A percentile compares a stretch with the other conserved stretches of the same genome.
Evolutionary conservation across 1,284 basidiomycete genomes (phyloP).

Genomic region (Ustilago shanxiensis): DNA sequence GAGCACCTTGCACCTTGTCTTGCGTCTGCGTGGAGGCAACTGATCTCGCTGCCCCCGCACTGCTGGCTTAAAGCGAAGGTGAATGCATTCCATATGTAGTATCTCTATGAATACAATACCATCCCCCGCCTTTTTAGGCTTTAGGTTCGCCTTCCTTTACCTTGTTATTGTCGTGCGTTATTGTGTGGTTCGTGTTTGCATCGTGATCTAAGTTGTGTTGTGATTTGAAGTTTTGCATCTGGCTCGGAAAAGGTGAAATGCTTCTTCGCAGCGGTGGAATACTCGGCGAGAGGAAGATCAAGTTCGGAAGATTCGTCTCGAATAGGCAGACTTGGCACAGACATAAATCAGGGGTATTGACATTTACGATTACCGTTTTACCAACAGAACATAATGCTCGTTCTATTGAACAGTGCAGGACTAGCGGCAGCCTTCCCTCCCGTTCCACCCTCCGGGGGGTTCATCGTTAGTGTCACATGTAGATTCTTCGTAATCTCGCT

Average conservation of each 20-base stretch:
- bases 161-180: background rate
- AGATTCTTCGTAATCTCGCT: constrained; percentile 61
- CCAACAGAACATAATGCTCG: constrained; percentile 62
- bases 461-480: constrained; percentile 89
- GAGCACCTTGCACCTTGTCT: constrained; percentile 65
- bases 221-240: too few species aligned
- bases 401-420: constrained; percentile 73
- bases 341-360: too few species aligned
- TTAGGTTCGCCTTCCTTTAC: background rate
- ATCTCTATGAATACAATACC: constrained; percentile 19
- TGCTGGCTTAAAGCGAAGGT: background rate
- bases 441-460: constrained; percentile 94
- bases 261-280: too few species aligned
- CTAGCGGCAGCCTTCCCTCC: constrained; percentile 96
- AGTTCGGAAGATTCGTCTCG: too few species aligned
- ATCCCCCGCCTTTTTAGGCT: background rate
- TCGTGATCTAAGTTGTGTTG: too few species aligned
- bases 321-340: too few species aligned
- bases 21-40: constrained; percentile 66
- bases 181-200: background rate
- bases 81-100: too few species aligned
- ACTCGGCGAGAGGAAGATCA: too few species aligned
- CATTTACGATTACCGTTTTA: constrained; percentile 13
- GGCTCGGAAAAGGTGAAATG: too few species aligned
- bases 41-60: constrained; percentile 4